Evolutionary conservation across 2,329 filamentous ascomycete species (phyloP), one percentile per base, ranked within the genome.

Genomic region (Periconia digitata): DNA sequence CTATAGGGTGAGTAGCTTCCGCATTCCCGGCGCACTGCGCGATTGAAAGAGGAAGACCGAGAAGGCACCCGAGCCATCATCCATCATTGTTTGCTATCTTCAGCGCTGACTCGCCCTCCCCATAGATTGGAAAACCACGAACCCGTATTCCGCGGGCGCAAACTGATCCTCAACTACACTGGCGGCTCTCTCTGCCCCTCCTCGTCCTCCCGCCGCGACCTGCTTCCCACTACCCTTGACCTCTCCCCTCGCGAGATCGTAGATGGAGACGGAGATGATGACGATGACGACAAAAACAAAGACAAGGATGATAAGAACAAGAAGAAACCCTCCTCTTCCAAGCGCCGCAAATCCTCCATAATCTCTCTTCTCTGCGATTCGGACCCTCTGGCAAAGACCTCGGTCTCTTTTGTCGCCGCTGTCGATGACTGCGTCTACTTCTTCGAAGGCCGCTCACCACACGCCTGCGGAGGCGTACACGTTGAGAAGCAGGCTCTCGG

Each of bases 281-380:
- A 72, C 63, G 51, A 72, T 29, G 56, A 69, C 35, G 59, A 44
- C 8, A 74, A 24, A 38, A 13, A 34, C 42, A 61, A 70, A 35
- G 57, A 70, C 27, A 58, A 71, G 17, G 59, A 72, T 62, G 50
- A 72, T 23, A 57, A 68, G 32, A 58, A 74, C 22, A 62, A 74
- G 29, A 56, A 62, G 16, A 52, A 60, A 18, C 51, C 56, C 24
- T 48, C 68, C 61, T 78, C 80, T 62, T 78, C 81, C 38, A 82
- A 85, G 65, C 84, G 86, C 48, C 84, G 87, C 69, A 89, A 88
- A 68, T 95, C 90, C 2, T 87, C 92, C 12, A 85, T 92, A 49
- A 90, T 99, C 72, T 94, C 91, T 20, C 92, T 97, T 69, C 86
- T 94, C 56, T 99, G 94, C 77, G 92, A 96, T 67, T 84, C 84